A percentile compares a stretch with the other conserved stretches of the same genome.
Evolutionary conservation across 768 basidiomycete species (phyloP).

Genomic region (Lyophyllum shimeji): DNA sequence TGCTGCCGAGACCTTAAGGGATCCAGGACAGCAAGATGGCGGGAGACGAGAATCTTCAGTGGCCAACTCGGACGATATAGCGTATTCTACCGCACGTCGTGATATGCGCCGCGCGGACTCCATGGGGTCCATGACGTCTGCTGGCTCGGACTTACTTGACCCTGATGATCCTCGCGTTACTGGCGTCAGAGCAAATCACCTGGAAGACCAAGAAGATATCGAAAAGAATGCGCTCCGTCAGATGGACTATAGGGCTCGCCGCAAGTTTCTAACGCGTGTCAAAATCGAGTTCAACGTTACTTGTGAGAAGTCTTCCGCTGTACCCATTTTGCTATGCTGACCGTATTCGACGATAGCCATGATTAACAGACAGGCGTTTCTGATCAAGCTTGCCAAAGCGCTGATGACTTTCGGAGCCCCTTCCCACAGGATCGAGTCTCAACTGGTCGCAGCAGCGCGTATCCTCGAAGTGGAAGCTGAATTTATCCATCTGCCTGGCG

Average conservation of each 20-base stretch:
- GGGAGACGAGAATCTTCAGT: constrained; percentile 14
- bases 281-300: constrained; percentile 76
- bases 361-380: constrained; percentile 78
- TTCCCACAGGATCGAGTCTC: constrained; percentile 91
- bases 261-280: constrained; percentile 62
- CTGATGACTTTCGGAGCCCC: constrained; percentile 93
- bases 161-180: constrained; percentile 74
- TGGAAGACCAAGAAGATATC: constrained; percentile 61
- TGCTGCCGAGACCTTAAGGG: constrained; percentile 21
- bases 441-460: constrained; percentile 82
- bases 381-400: constrained; percentile 81
- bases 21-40: constrained; percentile 12
- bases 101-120: constrained; percentile 42
- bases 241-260: constrained; percentile 67
- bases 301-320: constrained; percentile 38
- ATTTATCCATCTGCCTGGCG: constrained; percentile 81
- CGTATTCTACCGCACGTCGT: constrained; percentile 23
- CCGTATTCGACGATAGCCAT: constrained; percentile 50
- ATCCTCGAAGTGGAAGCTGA: constrained; percentile 91
- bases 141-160: constrained; percentile 56
- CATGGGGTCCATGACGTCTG: constrained; percentile 38
- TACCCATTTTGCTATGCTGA: constrained; percentile 8
- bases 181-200: constrained; percentile 46
- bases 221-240: constrained; percentile 59
- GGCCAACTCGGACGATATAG: constrained; percentile 19